Base-by-base conservation (phyloP, 768 basidiomycete species). In the Exidia glandulosa region DNA sequence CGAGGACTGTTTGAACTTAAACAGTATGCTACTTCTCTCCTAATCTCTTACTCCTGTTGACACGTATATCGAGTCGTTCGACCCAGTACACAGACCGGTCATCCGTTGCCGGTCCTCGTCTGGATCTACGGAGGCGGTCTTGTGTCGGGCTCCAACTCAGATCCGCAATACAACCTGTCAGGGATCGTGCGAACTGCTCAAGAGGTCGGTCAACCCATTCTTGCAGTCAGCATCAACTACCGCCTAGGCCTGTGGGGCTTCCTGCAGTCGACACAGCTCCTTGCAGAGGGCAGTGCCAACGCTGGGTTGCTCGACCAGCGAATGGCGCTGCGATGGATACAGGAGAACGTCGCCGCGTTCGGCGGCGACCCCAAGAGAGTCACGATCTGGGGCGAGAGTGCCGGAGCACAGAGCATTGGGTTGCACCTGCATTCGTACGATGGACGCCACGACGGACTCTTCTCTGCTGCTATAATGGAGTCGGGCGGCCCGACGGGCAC, bases 291-390 rank as follows among this genome's bases (percentile, higher is more conserved):
- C 19, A 14, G 25, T 9, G 50, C 50, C 19, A 79, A 79, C 66
- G 77, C 73, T 60, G 79, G 77, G 0, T 63, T 80, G 41, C 75
- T 73, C 19, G 79, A 81, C 65, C 74, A 79, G 54, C 70, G 75
- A 3, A 48, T 67, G n/a, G 74, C 75, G 9, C 57, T 76, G 7
- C 59, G 73, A 25, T 77, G 74, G 75, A 65, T 77, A 0, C 70
- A 71, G 54, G 41, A 66, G 1, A 67, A 76, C 47, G 73, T 77
- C 16, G 63, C 31, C 19, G 60, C 65, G 14, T 77, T 76, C 59
- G 74, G 75, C 4, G 75, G 76, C 1, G 74, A 77, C 57, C 60
- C 63, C 12, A 41, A 23, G 3, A 65, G 66, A 60, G 76, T 77
- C 29, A 71, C 75, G 2, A 75, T 79, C 10, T 77, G 75, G 76